A percentile compares a stretch with the other conserved stretches of the same genome.
Evolutionary conservation across 2,329 filamentous ascomycete genomes (phyloP).

Genomic region (Penicillium digitatum): DNA sequence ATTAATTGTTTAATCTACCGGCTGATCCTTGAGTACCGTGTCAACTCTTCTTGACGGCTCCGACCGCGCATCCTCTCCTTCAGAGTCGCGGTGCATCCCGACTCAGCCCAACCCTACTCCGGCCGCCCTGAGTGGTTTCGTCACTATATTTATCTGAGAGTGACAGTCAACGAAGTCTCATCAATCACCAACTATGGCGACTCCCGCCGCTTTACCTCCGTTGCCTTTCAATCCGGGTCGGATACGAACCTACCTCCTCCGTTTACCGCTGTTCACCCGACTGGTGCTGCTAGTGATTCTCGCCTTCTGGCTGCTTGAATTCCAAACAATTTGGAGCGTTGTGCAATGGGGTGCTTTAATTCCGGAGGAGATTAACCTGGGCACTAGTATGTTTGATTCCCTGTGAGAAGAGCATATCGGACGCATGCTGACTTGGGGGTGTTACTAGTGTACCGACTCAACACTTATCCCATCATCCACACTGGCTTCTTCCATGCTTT

Average conservation of each 20-base stretch:
- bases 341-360: slow-evolving; percentile 73
- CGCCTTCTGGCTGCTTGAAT: slow-evolving; percentile 63
- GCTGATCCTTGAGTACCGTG: background rate
- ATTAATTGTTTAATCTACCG: background rate
- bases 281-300: slow-evolving; percentile 63
- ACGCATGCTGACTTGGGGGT: slow-evolving; percentile 3
- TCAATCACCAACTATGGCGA: slow-evolving; percentile 38
- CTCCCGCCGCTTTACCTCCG: slow-evolving; percentile 48
- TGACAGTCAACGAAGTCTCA: background rate
- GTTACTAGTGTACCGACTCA: slow-evolving; percentile 76
- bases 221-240: slow-evolving; percentile 66
- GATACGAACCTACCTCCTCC: slow-evolving; percentile 74
- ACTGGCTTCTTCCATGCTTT: slow-evolving; percentile 73
- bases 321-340: slow-evolving; percentile 69
- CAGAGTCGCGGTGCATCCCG: background rate
- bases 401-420: background rate
- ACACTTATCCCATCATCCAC: slow-evolving; percentile 88
- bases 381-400: slow-evolving; percentile 57
- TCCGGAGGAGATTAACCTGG: slow-evolving; percentile 68
- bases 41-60: background rate
- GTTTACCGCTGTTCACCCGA: slow-evolving; percentile 85
- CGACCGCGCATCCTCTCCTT: background rate
- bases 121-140: background rate
- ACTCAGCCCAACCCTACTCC: background rate
- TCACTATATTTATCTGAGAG: background rate